phyloP scores from a whole-genome alignment of 73 alveolate genomes.

The Paramecium caudatum region DNA sequence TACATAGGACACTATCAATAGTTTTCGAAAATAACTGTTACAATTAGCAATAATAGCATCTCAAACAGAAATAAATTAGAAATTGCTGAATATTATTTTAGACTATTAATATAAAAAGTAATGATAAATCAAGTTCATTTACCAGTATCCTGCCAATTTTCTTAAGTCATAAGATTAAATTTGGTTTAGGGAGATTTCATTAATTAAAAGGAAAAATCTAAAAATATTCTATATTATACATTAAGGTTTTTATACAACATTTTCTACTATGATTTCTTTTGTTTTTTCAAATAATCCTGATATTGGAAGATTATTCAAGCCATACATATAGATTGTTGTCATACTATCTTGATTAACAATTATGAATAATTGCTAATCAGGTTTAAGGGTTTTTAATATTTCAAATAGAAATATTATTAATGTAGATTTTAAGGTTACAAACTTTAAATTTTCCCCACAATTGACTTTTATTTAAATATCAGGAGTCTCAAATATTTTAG shows the following conservation, averaged over 20 bases:
- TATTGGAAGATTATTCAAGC: not conserved
- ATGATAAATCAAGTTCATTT: not conserved
- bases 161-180: not conserved
- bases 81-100: slow-evolving; percentile 27
- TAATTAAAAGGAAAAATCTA: not conserved
- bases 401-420: slow-evolving; percentile 19
- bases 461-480: not conserved
- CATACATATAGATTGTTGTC: not conserved
- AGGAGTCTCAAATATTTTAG: slow-evolving; percentile 16
- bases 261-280: not conserved
- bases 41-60: not conserved
- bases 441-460: not conserved
- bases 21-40: slow-evolving; percentile 20
- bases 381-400: not conserved
- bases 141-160: not conserved
- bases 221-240: not conserved
- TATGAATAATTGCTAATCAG: not conserved
- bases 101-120: not conserved
- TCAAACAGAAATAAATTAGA: not conserved
- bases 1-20: not conserved
- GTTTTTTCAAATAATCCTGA: not conserved
- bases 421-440: slow-evolving; percentile 17
- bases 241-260: not conserved
- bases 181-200: not conserved
- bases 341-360: not conserved